These are phyloP conservation scores for Candida chilensis DNA, from an alignment of 805 yeast genomes.

Conservation along the genomic window DNA sequence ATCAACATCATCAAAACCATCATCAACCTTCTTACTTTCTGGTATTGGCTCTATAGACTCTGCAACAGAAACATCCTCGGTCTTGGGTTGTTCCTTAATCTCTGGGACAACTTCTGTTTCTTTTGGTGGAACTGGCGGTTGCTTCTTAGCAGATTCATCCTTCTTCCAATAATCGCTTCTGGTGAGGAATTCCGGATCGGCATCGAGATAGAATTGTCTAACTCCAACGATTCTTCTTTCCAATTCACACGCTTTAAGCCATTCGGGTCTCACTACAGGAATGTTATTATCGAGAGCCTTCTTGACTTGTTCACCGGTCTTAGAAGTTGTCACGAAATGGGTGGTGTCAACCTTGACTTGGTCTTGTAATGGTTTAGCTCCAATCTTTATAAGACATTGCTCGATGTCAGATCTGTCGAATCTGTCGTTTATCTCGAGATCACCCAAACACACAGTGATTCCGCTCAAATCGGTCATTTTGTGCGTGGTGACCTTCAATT, in stretches of 20 bases:
- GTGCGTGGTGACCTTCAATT: slow-evolving; percentile 69
- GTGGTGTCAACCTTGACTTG: slow-evolving; percentile 86
- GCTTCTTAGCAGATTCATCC: slow-evolving; percentile 1
- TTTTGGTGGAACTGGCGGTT: neutral
- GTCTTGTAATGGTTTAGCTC: slow-evolving; percentile 71
- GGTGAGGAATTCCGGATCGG: slow-evolving; percentile 31
- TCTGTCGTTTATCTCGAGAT: slow-evolving; percentile 48
- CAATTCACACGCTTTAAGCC: slow-evolving; percentile 89
- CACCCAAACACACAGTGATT: slow-evolving; percentile 85
- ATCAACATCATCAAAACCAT: slow-evolving; percentile 6
- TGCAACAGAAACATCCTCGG: slow-evolving; percentile 2
- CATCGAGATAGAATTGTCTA: slow-evolving; percentile 69
- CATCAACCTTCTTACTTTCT: slow-evolving; percentile 5
- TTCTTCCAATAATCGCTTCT: slow-evolving; percentile 32
- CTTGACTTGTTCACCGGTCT: slow-evolving; percentile 61
- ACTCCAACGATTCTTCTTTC: slow-evolving; percentile 92
- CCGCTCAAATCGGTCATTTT: slow-evolving; percentile 95
- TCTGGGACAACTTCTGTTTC: slow-evolving; percentile 1
- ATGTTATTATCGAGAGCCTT: slow-evolving; percentile 81
- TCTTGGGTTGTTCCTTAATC: slow-evolving; percentile 4
- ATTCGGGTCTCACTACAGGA: slow-evolving; percentile 92
- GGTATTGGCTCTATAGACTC: slow-evolving; percentile 1
- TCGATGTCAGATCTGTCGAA: slow-evolving; percentile 41
- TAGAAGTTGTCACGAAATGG: slow-evolving; percentile 73
- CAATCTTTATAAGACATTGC: slow-evolving; percentile 55